Percentiles rank a stretch among this genome's conserved stretches.
phyloP scores from a whole-genome alignment of 2,329 filamentous ascomycete species.

The Monilinia polystroma region DNA sequence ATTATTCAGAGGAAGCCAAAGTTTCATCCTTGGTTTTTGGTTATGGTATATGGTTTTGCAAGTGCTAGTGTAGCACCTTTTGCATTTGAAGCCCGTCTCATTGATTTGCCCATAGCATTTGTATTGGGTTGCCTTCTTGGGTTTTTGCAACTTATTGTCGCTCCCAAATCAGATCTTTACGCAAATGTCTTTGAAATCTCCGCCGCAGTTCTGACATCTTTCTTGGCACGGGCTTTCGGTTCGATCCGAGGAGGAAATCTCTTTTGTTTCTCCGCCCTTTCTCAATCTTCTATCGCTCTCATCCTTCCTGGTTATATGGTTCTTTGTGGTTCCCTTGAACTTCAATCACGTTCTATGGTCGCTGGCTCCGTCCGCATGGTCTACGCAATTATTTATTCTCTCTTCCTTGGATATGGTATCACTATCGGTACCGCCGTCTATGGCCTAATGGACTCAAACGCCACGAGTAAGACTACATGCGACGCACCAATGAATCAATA shows the following conservation, averaged over 20 bases:
- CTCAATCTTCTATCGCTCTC: constrained; percentile 64
- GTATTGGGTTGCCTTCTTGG: constrained; percentile 69
- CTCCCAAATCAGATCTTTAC: constrained; percentile 67
- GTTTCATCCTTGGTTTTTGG: constrained; percentile 51
- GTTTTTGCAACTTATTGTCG: constrained; percentile 66
- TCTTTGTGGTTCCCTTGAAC: constrained; percentile 55
- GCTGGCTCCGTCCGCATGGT: constrained; percentile 59
- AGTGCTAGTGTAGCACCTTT: constrained; percentile 72
- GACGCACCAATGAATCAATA: constrained; percentile 49
- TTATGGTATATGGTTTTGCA: constrained; percentile 70
- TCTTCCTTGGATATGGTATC: constrained; percentile 58
- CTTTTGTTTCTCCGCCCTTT: constrained; percentile 66
- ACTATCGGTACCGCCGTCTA: constrained; percentile 57
- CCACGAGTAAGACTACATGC: constrained; percentile 49
- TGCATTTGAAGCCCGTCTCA: constrained; percentile 67
- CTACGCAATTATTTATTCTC: constrained; percentile 57
- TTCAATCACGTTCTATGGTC: constrained; percentile 55
- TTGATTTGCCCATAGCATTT: constrained; percentile 73
- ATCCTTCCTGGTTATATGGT: constrained; percentile 66
- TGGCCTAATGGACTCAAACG: constrained; percentile 50
- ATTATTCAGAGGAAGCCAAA: constrained; percentile 50
- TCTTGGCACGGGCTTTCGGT: constrained; percentile 61
- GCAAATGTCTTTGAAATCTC: constrained; percentile 65
- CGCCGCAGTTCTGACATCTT: constrained; percentile 60
- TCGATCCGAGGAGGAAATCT: constrained; percentile 51